Percentiles rank a stretch among this genome's conserved stretches.
Conservation (phyloP, 495 filamentous ascomycete genomes). For the Cryomyces antarcticus region DNA sequence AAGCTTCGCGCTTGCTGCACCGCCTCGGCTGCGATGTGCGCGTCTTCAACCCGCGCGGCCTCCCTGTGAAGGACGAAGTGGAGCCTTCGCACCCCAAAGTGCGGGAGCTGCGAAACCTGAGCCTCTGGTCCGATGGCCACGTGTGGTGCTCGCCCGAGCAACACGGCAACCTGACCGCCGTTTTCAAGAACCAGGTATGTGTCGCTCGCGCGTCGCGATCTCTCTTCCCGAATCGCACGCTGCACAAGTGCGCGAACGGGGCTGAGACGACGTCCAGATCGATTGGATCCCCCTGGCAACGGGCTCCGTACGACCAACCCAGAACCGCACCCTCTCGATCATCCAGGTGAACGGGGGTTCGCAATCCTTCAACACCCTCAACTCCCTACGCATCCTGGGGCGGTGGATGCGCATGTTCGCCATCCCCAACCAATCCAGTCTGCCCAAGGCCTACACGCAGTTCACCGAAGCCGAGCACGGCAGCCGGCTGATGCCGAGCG, state of each 20-base stretch:
- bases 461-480: slow-evolving; percentile 34
- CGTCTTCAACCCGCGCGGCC: slow-evolving; percentile 37
- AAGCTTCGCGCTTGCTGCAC: slow-evolving; percentile 41
- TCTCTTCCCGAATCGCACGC: no score
- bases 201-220: no score
- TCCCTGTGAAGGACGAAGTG: slow-evolving; percentile 44
- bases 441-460: slow-evolving; percentile 45
- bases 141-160: slow-evolving; percentile 52
- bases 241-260: no score
- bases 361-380: slow-evolving; percentile 59
- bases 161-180: slow-evolving; percentile 48
- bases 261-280: slow-evolving; percentile 22
- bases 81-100: slow-evolving; percentile 39
- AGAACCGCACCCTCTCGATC: slow-evolving; percentile 45
- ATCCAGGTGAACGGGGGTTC: slow-evolving; percentile 46
- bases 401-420: slow-evolving; percentile 66
- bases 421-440: slow-evolving; percentile 47
- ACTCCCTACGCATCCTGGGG: slow-evolving; percentile 45
- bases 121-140: slow-evolving; percentile 48
- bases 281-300: slow-evolving; percentile 51
- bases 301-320: slow-evolving; percentile 45
- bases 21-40: slow-evolving; percentile 49
- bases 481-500: slow-evolving; percentile 34
- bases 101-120: slow-evolving; percentile 42
- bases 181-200: slow-evolving; percentile 40